These are phyloP conservation scores for Coccomyxa sp. DNA, from an alignment of 139 green algal genomes.

Conservation along the genomic window DNA sequence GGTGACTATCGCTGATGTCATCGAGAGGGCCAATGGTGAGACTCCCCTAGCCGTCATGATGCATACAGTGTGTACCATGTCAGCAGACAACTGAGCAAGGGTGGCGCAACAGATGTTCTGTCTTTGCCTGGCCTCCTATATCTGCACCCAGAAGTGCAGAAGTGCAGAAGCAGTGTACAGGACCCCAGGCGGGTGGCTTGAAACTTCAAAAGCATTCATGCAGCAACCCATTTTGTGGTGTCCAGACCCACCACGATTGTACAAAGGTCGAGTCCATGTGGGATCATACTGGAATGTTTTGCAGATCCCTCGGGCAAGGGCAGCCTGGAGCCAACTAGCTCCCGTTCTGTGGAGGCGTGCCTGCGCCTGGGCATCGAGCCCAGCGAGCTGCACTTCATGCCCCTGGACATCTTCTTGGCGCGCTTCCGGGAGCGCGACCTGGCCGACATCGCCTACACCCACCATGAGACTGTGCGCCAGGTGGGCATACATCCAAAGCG, in stretches of 20 bases:
- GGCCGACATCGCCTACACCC: constrained; percentile 56
- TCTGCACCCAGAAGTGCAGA: no score
- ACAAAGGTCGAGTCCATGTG: background rate
- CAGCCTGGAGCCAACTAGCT: constrained; percentile 61
- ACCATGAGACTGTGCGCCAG: constrained; percentile 63
- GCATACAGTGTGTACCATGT: background rate
- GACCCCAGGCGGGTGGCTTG: background rate
- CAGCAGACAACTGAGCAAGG: background rate
- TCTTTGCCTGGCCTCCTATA: background rate
- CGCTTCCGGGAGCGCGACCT: constrained; percentile 45
- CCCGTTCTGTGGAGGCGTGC: constrained; percentile 77
- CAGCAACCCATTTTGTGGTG: background rate
- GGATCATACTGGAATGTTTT: no score
- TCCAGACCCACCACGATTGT: background rate
- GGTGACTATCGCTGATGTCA: constrained; percentile 64
- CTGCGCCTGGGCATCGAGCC: constrained; percentile 81
- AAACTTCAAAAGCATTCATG: background rate
- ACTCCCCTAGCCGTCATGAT: background rate
- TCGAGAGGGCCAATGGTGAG: constrained; percentile 57
- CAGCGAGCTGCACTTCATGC: constrained; percentile 57
- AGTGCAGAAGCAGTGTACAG: background rate
- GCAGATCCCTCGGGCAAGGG: constrained; percentile 44
- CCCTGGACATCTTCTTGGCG: constrained; percentile 50
- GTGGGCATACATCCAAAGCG: constrained; percentile 15
- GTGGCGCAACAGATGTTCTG: background rate